Evolutionary conservation across 495 filamentous ascomycete genomes (phyloP), one percentile per base, ranked within the genome.

Genomic region (Penicillium subrubescens): DNA sequence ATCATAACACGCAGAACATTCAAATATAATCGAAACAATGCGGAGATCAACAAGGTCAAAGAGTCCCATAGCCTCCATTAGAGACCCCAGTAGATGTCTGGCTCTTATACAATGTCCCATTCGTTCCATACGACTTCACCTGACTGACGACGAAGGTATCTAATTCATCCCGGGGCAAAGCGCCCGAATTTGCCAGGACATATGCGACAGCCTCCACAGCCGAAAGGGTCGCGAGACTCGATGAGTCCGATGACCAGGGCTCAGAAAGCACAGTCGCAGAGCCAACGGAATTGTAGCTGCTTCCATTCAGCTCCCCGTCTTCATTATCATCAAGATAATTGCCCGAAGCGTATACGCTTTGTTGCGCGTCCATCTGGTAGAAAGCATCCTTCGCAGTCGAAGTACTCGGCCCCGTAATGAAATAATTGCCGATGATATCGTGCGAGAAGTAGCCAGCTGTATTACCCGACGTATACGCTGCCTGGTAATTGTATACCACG

Each of bases 11-110:
- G n/a, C n/a, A n/a, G n/a, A n/a, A n/a, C n/a, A n/a, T n/a, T n/a
- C n/a, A n/a, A n/a, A n/a, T n/a, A n/a, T n/a, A n/a, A n/a, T n/a
- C n/a, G n/a, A 27, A 27, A 27, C 4, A 27, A 27, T 27, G 39
- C 39, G 5, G 39, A 43, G 39, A 43, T 43, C 14, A 56, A 21
- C 15, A 6, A 5, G 8, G 39, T 56, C 53, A 56, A 21, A 37
- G 19, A 51, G 48, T 51, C 48, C 48, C 48, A 51, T 51, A 51
- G 48, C 48, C 48, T 23, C 48, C 48, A 51, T 51, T 51, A 29
- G 48, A 51, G 48, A 51, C 19, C 10, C 48, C 48, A 27, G 48
- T 51, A 51, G 19, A 23, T 8, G 19, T 29, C 48, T 51, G 48
- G 48, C 48, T 51, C 48, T 51, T 51, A 51, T 27, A 27, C 8